Base-by-base conservation (phyloP, 805 yeast genomes). In the Wickerhamomyces hampshirensis region DNA sequence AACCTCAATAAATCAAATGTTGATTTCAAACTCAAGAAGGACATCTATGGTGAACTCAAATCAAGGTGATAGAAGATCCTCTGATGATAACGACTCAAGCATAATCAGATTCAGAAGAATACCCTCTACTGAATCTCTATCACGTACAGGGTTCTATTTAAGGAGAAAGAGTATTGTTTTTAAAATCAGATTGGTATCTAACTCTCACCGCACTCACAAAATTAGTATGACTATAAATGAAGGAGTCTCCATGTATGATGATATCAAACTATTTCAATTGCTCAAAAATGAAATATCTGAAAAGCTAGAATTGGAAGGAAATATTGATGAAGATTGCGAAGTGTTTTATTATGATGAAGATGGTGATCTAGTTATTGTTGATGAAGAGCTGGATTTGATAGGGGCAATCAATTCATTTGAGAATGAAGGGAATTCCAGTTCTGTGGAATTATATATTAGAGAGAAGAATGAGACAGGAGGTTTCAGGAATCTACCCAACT, bases 271-370 rank as follows among this genome's bases (percentile, higher is more conserved):
- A 4, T 38, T 44, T n/a, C 46, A 48, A 8, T 31, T 55, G 19
- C 42, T 58, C 28, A 44, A 48, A 33, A 7, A 17, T 5, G 59
- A 57, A 23, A 45, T 58, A 18, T 38, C 38, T 15, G 46, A 37
- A 10, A 55, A 45, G 34, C 31, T 63, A 11, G 40, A 44, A 4
- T 28, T 50, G 17, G 43, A 38, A n/a, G 27, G 26, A 1, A 50
- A 58, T 6, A 30, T 37, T 15, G 24, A 14, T 19, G 18, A 29
- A 3, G 38, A 28, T 10, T 38, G 42, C 37, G 62, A 62, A 15
- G 35, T 67, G 9, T 56, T 64, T 23, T 68, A 65, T 38, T 44
- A 55, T 12, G 71, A 68, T 35, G 64, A 62, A 23, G 71, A 63
- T 18, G 56, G 54, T 3, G 69, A 67, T 39, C 33, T 56, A 36